Conservation (phyloP, 352 stramenopile species). For the Nothophytophthora sp. region DNA sequence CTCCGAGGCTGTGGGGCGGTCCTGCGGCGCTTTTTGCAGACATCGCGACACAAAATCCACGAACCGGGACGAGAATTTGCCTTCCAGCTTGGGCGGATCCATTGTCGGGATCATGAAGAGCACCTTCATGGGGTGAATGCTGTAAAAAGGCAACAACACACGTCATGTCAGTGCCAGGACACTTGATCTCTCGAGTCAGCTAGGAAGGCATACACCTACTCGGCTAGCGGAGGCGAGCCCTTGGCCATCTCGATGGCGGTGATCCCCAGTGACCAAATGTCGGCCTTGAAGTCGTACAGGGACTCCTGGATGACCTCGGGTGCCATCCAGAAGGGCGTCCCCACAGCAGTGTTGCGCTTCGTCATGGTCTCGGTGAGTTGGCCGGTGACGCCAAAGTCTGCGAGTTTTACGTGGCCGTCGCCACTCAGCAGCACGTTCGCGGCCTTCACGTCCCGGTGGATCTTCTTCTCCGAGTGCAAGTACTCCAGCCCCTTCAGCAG, state of each 20-base stretch:
- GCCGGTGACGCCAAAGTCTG: constrained; percentile 89
- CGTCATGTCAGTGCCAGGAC: background rate
- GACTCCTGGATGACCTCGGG: constrained; percentile 85
- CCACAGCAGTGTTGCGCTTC: constrained; percentile 98
- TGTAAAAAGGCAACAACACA: constrained; percentile 27
- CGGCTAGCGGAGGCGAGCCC: constrained; percentile 93
- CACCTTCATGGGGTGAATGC: constrained; percentile 98
- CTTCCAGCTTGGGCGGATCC: constrained; percentile 85
- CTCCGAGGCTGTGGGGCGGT: constrained; percentile 82
- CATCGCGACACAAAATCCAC: constrained; percentile 91
- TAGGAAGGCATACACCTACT: constrained; percentile 37
- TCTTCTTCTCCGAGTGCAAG: constrained; percentile 84
- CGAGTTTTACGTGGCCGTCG: constrained; percentile 79
- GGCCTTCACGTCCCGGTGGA: constrained; percentile 85
- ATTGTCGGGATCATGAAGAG: constrained; percentile 99
- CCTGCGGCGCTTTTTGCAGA: constrained; percentile 86
- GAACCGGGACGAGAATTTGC: constrained; percentile 70
- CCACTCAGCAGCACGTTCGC: constrained; percentile 83
- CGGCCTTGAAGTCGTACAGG: constrained; percentile 96
- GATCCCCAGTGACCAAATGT: constrained; percentile 99
- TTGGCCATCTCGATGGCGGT: constrained; percentile 99
- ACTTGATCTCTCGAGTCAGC: background rate
- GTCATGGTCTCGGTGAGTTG: constrained; percentile 97
- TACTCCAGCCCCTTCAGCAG: constrained; percentile 81
- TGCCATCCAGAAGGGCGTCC: constrained; percentile 99